Base-by-base conservation (phyloP, 768 basidiomycete genomes). In the Trametes punicea region DNA sequence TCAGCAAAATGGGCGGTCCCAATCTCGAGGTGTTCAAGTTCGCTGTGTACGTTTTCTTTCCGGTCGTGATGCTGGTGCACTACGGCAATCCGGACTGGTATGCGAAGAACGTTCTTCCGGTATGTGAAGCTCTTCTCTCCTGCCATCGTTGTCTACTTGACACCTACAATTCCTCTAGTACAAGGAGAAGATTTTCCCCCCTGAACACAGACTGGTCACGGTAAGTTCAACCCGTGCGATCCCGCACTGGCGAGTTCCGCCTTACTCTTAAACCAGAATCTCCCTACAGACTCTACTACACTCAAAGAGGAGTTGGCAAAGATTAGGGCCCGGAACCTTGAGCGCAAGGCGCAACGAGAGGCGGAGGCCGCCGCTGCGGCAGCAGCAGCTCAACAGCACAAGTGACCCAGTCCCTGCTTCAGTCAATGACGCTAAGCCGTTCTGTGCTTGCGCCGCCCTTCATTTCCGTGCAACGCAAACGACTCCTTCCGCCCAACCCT, bases 1-100 rank as follows among this genome's bases (percentile, higher is more conserved):
- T 5, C 15, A 36, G n/a, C 8, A 25, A 31, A 73, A 81, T 89
- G 88, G 88, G 78, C 2, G 85, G 88, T 10, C 83, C 89, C 31
- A 90, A 88, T 69, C 83, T 94, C 51, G 92, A 94, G 71, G 80
- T 93, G 16, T 91, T 93, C 84, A 93, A 93, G 73, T 94, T 94
- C 64, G 83, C 83, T 3, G 71, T 92, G 16, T 93, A 94, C 70
- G 83, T 94, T 53, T 91, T 91, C 64, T 84, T 92, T 56, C 92
- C 92, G 9, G 82, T 94, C 55, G 74, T 80, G 42, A 85, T 89
- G 21, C 80, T 94, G 65, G 73, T 92, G 46, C 88, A 93, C 70
- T 93, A 90, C 66, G 91, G 92, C 40, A 89, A 93, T 69, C 90
- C 90, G 5, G 82, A 87, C 38, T 94, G 92, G 92, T 94, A 93